phyloP scores from a whole-genome alignment of 1,284 basidiomycete genomes.

The Trichosporon sp. region DNA sequence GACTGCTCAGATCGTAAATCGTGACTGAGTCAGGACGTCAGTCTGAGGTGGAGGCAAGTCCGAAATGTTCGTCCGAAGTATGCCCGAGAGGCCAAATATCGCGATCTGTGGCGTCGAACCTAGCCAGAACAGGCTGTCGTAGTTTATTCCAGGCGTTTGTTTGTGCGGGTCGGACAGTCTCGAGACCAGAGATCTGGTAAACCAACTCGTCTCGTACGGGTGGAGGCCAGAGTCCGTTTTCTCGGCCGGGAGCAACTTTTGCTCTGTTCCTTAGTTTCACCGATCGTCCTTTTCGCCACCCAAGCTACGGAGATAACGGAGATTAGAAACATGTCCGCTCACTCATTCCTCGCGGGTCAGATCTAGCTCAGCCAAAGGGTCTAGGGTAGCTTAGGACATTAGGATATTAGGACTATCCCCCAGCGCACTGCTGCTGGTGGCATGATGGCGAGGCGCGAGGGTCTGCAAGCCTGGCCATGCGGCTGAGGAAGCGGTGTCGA shows the following conservation, averaged over 20 bases:
- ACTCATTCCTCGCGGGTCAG: background rate
- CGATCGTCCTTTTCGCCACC: background rate
- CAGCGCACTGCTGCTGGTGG: background rate
- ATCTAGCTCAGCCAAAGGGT: background rate
- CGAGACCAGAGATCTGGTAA: background rate
- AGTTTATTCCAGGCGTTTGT: background rate
- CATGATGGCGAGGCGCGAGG: background rate
- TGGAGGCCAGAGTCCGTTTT: background rate
- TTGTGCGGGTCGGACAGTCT: background rate
- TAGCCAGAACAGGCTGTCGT: background rate
- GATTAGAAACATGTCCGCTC: background rate
- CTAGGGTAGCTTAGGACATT: background rate
- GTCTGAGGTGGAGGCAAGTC: too few relatives aligned
- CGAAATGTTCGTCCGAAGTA: background rate
- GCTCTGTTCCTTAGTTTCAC: background rate
- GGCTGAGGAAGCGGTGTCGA: background rate
- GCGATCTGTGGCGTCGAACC: background rate
- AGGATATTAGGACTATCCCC: background rate
- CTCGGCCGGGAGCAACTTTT: background rate
- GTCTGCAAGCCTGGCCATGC: background rate
- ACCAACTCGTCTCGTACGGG: background rate
- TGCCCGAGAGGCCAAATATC: background rate
- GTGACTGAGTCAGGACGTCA: too few relatives aligned
- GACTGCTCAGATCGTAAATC: too few relatives aligned
- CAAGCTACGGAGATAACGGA: background rate